A percentile compares a stretch with the other conserved stretches of the same genome.
phyloP scores from a whole-genome alignment of 2,329 filamentous ascomycete genomes.

The Cladophialophora psammophila region DNA sequence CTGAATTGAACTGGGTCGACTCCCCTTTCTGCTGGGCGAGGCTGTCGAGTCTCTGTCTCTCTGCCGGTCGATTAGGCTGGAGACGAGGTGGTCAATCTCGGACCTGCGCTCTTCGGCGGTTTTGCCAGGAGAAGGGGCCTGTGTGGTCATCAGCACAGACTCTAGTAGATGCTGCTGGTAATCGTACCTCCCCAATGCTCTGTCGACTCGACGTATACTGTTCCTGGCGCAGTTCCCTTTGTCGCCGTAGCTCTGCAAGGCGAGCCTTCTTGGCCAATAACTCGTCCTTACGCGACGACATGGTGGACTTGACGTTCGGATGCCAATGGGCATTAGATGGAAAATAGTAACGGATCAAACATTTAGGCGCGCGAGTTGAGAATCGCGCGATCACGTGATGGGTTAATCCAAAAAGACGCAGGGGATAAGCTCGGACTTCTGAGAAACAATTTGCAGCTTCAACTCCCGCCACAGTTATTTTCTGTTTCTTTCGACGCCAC shows the following conservation, averaged over 20 bases:
- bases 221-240: constrained; percentile 81
- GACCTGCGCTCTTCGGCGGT: constrained; percentile 37
- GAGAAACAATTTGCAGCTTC: constrained; percentile 34
- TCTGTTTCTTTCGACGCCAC: constrained; percentile 10
- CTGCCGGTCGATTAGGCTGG: constrained; percentile 79
- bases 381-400: constrained; percentile 31
- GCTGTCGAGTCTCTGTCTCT: constrained; percentile 36
- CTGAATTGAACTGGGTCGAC: constrained; percentile 84
- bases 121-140: constrained; percentile 37
- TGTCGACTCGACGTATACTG: constrained; percentile 75
- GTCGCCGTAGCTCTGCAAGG: constrained; percentile 92
- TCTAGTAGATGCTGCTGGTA: neutral
- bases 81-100: constrained; percentile 75
- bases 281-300: constrained; percentile 77
- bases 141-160: constrained; percentile 20
- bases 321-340: neutral
- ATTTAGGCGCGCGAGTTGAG: neutral
- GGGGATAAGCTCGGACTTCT: constrained; percentile 29
- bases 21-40: constrained; percentile 60
- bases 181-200: constrained; percentile 75
- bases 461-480: constrained; percentile 20
- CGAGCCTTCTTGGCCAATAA: constrained; percentile 96
- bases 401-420: constrained; percentile 14
- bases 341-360: neutral
- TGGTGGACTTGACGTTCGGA: constrained; percentile 47